These are phyloP conservation scores for Pogostemon cablin DNA, from an alignment of 257 asterid genomes.

Conservation along the genomic window DNA sequence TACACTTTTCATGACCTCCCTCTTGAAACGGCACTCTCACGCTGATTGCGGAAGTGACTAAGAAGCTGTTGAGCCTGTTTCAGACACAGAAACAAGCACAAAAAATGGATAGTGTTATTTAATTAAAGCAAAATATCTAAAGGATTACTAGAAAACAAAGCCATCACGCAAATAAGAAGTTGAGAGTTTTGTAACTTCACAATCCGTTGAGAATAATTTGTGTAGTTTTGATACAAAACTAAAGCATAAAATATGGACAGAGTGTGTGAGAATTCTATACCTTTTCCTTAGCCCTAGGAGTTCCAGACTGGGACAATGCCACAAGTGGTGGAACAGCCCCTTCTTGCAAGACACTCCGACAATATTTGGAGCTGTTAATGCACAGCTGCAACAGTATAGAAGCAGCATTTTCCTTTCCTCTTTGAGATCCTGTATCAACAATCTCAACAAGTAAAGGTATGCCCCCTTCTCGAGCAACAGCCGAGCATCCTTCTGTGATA, in stretches of 20 bases:
- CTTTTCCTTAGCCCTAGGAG: slow-evolving; percentile 94
- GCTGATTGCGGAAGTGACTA: slow-evolving; percentile 90
- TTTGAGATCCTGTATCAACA: slow-evolving; percentile 74
- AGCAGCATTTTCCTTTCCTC: slow-evolving; percentile 97
- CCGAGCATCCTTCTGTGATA: slow-evolving; percentile 78
- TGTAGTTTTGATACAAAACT: no score
- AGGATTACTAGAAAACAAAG: neutral
- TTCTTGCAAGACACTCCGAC: slow-evolving; percentile 85
- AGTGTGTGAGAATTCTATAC: slow-evolving; percentile 36
- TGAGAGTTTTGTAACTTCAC: neutral
- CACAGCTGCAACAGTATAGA: slow-evolving; percentile 83
- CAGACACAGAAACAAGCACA: slow-evolving; percentile 23
- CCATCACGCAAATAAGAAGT: neutral
- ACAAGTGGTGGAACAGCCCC: slow-evolving; percentile 99
- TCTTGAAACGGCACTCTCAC: slow-evolving; percentile 60
- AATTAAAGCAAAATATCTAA: neutral
- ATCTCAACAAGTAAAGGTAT: slow-evolving; percentile 80
- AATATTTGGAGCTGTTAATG: slow-evolving; percentile 61
- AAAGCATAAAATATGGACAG: no score
- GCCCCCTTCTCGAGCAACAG: slow-evolving; percentile 83
- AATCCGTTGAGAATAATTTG: no score
- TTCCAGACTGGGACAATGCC: slow-evolving; percentile 85
- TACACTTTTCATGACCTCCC: slow-evolving; percentile 56
- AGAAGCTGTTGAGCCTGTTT: slow-evolving; percentile 95
- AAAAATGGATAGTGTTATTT: neutral